Conservation (phyloP, 352 stramenopile species). For the Discostella stelligera region DNA sequence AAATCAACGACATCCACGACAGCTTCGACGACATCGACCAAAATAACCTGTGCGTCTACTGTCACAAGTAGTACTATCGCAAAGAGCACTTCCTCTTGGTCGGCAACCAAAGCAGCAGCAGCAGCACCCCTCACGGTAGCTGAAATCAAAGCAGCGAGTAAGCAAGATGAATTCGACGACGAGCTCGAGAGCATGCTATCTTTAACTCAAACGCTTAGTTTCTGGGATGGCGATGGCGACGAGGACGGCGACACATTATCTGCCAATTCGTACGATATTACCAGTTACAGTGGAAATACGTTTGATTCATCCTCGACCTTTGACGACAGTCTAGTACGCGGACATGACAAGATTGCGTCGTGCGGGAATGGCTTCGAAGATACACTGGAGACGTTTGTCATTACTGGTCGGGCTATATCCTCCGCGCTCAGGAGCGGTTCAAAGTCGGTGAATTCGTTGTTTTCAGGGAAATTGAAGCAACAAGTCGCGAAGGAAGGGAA, state of each 20-base stretch:
- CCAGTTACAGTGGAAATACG: conserved; percentile 8
- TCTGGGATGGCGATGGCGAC: conserved; percentile 7
- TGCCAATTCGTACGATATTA: not conserved
- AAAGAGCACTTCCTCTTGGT: too few species aligned
- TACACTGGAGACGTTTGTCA: conserved; percentile 8
- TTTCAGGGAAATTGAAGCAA: conserved; percentile 1
- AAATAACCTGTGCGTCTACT: too few species aligned
- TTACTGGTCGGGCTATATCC: conserved; percentile 9
- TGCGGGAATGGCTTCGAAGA: not conserved
- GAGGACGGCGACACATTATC: not conserved
- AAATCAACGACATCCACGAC: too few species aligned
- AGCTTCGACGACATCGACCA: too few species aligned
- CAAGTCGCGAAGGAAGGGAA: conserved; percentile 3
- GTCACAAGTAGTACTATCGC: too few species aligned
- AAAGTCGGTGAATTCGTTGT: not conserved
- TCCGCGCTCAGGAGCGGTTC: not conserved
- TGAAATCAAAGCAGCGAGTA: not conserved
- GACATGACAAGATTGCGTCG: not conserved
- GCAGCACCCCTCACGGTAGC: too few species aligned
- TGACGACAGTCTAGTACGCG: not conserved
- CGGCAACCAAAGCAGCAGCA: too few species aligned
- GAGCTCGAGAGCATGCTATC: conserved; percentile 5
- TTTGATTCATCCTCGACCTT: not conserved
- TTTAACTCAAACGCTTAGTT: conserved; percentile 14
- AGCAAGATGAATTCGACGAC: not conserved